A percentile compares a stretch with the other conserved stretches of the same genome.
Evolutionary conservation across 2,329 filamentous ascomycete species (phyloP).

Genomic region (Pestalotiopsis fici): DNA sequence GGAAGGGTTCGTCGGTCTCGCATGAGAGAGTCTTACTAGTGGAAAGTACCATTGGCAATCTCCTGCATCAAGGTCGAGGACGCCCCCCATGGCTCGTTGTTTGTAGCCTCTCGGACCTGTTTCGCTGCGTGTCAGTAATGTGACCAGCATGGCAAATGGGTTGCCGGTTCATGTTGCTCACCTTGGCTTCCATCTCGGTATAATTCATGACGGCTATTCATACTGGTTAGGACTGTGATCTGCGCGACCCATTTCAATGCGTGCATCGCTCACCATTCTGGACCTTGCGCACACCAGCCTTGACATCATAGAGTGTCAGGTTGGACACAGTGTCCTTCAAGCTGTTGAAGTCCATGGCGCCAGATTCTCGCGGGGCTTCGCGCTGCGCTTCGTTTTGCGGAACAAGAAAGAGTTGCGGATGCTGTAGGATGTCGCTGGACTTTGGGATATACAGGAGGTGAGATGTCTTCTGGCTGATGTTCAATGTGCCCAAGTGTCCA

Average conservation of each 20-base stretch:
- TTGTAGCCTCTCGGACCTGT: slow-evolving; percentile 94
- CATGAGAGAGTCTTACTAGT: slow-evolving; percentile 70
- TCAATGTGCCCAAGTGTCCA: background rate
- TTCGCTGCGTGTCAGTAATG: background rate
- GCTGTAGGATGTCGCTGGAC: background rate
- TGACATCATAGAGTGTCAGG: slow-evolving; percentile 91
- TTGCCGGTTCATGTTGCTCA: slow-evolving; percentile 24
- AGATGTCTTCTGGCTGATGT: background rate
- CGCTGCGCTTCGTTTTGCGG: background rate
- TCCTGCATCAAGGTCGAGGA: slow-evolving; percentile 90
- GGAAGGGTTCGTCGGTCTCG: background rate
- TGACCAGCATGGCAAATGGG: background rate
- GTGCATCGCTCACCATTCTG: slow-evolving; percentile 76
- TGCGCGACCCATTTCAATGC: background rate
- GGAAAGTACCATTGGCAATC: slow-evolving; percentile 96
- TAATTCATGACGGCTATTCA: slow-evolving; percentile 90
- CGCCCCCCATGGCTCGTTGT: slow-evolving; percentile 97
- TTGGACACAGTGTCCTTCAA: slow-evolving; percentile 87
- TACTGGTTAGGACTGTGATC: background rate
- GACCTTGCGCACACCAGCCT: slow-evolving; percentile 91
- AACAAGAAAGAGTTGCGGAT: background rate
- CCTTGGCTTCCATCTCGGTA: slow-evolving; percentile 85
- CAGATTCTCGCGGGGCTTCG: background rate
- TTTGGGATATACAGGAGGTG: background rate
- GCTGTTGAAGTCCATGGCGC: slow-evolving; percentile 80